A percentile compares a stretch with the other conserved stretches of the same genome.
phyloP scores from a whole-genome alignment of 2,329 filamentous ascomycete genomes.

The Apiospora saccharicola region DNA sequence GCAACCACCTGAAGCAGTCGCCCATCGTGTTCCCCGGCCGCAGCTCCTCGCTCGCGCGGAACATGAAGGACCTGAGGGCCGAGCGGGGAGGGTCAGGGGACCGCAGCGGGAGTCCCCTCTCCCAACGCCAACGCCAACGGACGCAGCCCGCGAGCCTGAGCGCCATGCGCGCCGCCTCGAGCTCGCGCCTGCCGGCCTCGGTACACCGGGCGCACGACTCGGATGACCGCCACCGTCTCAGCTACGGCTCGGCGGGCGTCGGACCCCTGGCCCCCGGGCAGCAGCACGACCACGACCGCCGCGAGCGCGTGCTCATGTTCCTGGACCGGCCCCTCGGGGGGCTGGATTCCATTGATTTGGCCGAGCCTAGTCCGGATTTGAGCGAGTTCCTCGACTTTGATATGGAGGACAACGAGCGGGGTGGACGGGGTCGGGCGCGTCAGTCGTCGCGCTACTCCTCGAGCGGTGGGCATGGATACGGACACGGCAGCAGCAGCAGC shows the following conservation, averaged over 20 bases:
- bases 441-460: neutral
- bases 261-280: neutral
- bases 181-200: neutral
- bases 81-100: neutral
- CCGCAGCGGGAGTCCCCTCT: neutral
- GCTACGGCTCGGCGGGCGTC: neutral
- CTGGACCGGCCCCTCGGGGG: constrained; percentile 40
- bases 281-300: constrained; percentile 23
- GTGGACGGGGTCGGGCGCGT: constrained; percentile 14
- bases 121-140: neutral
- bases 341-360: constrained; percentile 32
- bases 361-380: constrained; percentile 36
- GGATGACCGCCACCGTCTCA: neutral
- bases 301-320: constrained; percentile 43
- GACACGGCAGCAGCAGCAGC: neutral
- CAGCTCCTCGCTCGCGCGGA: neutral
- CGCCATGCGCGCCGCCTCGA: neutral
- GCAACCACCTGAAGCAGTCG: neutral
- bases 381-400: constrained; percentile 37
- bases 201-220: neutral
- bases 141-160: neutral
- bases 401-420: constrained; percentile 29
- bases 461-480: neutral
- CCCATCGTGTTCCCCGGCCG: neutral
- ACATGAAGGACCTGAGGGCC: constrained; percentile 1